Percentiles rank a stretch among this genome's conserved stretches.
Conservation (phyloP, 306 rosid genomes). For the Rosa persica region DNA sequence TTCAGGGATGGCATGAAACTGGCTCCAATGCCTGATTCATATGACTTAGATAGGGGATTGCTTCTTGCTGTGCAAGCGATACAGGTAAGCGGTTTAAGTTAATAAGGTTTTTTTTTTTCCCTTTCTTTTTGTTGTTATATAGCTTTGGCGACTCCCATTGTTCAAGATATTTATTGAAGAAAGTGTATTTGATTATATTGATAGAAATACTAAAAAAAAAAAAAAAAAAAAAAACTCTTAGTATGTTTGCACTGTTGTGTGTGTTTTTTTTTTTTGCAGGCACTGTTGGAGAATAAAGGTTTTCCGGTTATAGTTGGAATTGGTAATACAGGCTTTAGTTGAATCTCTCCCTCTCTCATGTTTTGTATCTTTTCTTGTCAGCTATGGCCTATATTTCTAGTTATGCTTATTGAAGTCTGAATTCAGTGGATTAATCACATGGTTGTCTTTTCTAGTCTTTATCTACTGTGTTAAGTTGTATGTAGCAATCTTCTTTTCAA, state of each 20-base stretch:
- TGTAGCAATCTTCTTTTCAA: background rate
- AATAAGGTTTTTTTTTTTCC: slow-evolving; percentile 4
- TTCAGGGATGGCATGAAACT: slow-evolving; percentile 84
- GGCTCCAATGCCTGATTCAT: slow-evolving; percentile 98
- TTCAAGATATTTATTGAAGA: slow-evolving; percentile 5
- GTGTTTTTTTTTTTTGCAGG: slow-evolving; percentile 71
- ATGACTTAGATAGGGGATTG: slow-evolving; percentile 95
- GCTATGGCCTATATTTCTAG: slow-evolving; percentile 3
- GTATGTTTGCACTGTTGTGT: no score
- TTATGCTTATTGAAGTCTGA: background rate
- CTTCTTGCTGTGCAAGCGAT: slow-evolving; percentile 98
- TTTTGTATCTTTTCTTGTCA: slow-evolving; percentile 19
- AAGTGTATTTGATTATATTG: background rate
- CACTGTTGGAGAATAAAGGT: slow-evolving; percentile 95
- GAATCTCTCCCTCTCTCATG: slow-evolving; percentile 10
- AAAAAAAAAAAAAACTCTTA: no score
- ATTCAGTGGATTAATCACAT: background rate
- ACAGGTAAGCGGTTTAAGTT: slow-evolving; percentile 59
- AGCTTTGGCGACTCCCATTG: slow-evolving; percentile 26
- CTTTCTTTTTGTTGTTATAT: background rate
- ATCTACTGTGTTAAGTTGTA: background rate
- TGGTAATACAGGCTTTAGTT: slow-evolving; percentile 55
- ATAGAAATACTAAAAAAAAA: background rate
- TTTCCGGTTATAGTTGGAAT: slow-evolving; percentile 93
- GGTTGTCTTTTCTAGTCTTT: background rate